Conservation (phyloP, 108 stramenopile genomes). For the Epipyxis sp. region DNA sequence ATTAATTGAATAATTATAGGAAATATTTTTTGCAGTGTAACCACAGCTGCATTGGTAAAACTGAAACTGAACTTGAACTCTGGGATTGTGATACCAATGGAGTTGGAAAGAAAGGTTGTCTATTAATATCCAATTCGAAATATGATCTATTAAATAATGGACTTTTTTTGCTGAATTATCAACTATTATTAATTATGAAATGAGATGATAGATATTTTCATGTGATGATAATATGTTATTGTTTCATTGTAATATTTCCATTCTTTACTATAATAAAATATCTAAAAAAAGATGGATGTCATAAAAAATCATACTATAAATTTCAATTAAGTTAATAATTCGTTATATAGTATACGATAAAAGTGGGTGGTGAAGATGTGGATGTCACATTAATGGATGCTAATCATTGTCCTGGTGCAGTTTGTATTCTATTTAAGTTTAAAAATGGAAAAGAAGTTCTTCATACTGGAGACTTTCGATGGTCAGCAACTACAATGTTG, state of each 20-base stretch:
- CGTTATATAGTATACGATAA: background rate
- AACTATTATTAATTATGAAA: no score
- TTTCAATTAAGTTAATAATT: no score
- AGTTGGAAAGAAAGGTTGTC: background rate
- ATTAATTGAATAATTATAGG: background rate
- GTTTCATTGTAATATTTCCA: no score
- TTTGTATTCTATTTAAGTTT: background rate
- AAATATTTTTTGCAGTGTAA: background rate
- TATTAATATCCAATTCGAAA: no score
- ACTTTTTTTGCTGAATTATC: no score
- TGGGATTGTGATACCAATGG: background rate
- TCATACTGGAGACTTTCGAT: constrained; percentile 1
- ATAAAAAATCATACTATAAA: no score
- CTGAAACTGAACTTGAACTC: background rate
- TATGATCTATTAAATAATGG: no score
- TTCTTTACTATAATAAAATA: no score
- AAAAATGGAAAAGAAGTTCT: background rate
- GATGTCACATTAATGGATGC: constrained; percentile 16
- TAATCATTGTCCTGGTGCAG: constrained; percentile 25
- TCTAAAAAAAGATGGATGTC: no score
- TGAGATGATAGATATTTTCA: no score
- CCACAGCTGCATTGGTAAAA: constrained; percentile 6
- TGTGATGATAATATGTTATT: no score
- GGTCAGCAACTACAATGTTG: background rate
- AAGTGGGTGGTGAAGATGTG: background rate